A percentile compares a stretch with the other conserved stretches of the same genome.
These are phyloP conservation scores for Sergeia podlipaevii DNA, from an alignment of 208 protist species.

Conservation along the genomic window DNA sequence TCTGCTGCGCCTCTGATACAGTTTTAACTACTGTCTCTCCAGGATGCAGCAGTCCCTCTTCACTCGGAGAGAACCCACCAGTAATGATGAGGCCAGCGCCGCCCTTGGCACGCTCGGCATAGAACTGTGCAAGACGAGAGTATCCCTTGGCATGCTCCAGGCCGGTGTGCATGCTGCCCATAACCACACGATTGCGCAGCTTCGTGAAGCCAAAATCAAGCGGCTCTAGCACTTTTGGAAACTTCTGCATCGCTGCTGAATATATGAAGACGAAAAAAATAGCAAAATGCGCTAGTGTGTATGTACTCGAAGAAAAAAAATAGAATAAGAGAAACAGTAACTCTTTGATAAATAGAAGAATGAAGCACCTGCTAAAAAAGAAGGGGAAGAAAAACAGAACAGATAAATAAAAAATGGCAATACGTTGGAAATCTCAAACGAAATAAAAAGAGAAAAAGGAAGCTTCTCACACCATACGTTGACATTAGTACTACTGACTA, in stretches of 20 bases:
- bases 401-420: no score
- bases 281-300: no score
- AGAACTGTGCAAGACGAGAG: constrained; percentile 42
- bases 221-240: constrained; percentile 45
- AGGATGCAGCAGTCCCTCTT: constrained; percentile 42
- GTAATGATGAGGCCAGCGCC: constrained; percentile 73
- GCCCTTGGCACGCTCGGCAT: constrained; percentile 54
- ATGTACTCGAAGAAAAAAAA: no score
- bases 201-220: constrained; percentile 73
- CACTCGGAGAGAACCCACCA: constrained; percentile 70
- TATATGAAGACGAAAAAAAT: no score
- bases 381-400: no score
- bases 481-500: no score
- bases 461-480: no score
- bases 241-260: constrained; percentile 21
- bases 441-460: no score
- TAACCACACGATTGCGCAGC: constrained; percentile 78
- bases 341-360: no score
- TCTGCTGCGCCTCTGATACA: constrained; percentile 27
- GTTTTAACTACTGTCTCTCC: constrained; percentile 44
- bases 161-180: constrained; percentile 88
- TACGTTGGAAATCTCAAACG: no score
- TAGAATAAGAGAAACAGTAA: no score
- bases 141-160: constrained; percentile 35
- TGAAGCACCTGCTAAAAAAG: no score